These are phyloP conservation scores for Cudoniella acicularis DNA, from an alignment of 495 filamentous ascomycete species.

Conservation along the genomic window DNA sequence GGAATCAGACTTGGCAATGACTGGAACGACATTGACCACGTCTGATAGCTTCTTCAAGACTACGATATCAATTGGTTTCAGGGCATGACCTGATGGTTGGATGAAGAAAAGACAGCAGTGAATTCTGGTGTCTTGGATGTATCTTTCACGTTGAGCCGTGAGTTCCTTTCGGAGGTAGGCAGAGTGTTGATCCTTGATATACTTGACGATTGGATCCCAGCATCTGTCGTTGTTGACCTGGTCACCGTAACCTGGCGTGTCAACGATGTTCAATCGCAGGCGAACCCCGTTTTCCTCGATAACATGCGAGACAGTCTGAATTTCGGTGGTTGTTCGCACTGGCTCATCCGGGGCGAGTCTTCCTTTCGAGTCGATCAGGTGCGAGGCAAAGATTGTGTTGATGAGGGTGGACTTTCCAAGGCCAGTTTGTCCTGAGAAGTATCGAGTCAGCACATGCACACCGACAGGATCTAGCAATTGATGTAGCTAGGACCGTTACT, in stretches of 20 bases:
- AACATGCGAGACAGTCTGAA: slow-evolving; percentile 94
- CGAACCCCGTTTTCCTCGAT: slow-evolving; percentile 99
- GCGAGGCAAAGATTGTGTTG: slow-evolving; percentile 99
- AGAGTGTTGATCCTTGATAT: slow-evolving; percentile 99
- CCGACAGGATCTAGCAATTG: neutral
- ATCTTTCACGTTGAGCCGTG: slow-evolving; percentile 98
- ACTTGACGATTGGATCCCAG: slow-evolving; percentile 99
- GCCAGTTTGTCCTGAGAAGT: slow-evolving; percentile 81
- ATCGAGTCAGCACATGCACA: slow-evolving; percentile 32
- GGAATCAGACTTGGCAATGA: slow-evolving; percentile 97
- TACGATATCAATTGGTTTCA: slow-evolving; percentile 98
- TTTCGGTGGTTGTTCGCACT: slow-evolving; percentile 94
- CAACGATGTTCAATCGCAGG: slow-evolving; percentile 93
- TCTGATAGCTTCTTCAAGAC: slow-evolving; percentile 98
- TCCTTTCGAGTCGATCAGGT: slow-evolving; percentile 98
- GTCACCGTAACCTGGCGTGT: slow-evolving; percentile 97
- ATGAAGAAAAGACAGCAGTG: slow-evolving; percentile 99
- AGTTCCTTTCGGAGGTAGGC: slow-evolving; percentile 99
- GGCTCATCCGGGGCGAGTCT: slow-evolving; percentile 86
- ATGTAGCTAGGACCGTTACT: slow-evolving; percentile 33
- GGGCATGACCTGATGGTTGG: slow-evolving; percentile 94
- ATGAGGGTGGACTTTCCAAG: slow-evolving; percentile 98
- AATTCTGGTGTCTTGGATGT: slow-evolving; percentile 98
- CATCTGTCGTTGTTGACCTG: slow-evolving; percentile 99
- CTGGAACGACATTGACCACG: slow-evolving; percentile 97